Evolutionary conservation across 306 rosid genomes (phyloP).

Genomic region (Pachyrhizus erosus): DNA sequence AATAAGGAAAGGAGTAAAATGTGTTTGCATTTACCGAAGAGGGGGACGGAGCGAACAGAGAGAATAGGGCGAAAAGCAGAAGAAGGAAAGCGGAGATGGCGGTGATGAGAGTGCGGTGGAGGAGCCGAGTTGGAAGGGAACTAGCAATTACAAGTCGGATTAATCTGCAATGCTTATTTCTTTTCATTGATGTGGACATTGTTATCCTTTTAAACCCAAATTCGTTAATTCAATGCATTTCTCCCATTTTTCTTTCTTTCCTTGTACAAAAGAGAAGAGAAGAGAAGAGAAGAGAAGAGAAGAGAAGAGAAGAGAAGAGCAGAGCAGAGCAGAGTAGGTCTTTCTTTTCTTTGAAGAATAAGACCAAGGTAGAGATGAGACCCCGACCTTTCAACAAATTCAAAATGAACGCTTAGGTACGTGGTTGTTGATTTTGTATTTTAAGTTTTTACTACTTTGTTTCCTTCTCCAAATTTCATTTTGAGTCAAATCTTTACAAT

Average conservation of each 20-base stretch:
- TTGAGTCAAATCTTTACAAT: constrained; percentile 31
- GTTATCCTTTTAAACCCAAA: neutral
- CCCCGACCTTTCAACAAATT: constrained; percentile 19
- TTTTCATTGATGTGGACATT: constrained; percentile 49
- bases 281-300: no score
- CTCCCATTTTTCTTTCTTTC: no score
- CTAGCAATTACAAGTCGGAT: constrained; percentile 38
- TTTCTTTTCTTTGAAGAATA: constrained; percentile 21
- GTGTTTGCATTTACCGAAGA: constrained; percentile 29
- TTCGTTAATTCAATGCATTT: neutral
- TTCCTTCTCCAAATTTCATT: neutral
- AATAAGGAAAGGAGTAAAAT: neutral
- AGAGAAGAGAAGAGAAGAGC: no score
- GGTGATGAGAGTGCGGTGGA: constrained; percentile 58
- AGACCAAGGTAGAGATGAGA: neutral
- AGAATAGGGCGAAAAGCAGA: constrained; percentile 55
- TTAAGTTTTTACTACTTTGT: no score
- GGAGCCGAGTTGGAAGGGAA: constrained; percentile 50
- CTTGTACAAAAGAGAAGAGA: no score
- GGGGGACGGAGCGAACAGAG: constrained; percentile 54
- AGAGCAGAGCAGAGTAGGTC: neutral
- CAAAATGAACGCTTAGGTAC: neutral
- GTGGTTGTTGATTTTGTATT: no score
- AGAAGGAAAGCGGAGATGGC: constrained; percentile 63
- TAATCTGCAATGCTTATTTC: constrained; percentile 37